Percentiles rank a stretch among this genome's conserved stretches.
Conservation (phyloP, 352 stramenopile species). For the Pythium volutum region DNA sequence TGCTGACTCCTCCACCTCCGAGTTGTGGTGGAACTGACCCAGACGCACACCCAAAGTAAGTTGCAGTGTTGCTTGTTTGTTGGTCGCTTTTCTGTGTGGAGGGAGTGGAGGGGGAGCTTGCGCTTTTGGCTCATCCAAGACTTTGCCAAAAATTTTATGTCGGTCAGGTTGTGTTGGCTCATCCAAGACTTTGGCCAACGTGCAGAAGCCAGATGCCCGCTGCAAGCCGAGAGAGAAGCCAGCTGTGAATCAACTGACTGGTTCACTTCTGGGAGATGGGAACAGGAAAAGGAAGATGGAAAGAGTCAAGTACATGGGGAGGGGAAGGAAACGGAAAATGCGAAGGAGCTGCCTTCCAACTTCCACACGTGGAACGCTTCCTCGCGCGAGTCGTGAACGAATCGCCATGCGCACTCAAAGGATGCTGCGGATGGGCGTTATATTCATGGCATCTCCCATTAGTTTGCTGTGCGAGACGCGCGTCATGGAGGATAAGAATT, state of each 20-base stretch:
- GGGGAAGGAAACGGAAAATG: background rate
- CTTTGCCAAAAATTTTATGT: background rate
- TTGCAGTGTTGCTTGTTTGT: background rate
- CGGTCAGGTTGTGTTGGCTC: background rate
- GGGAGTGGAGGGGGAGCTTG: too few relatives aligned
- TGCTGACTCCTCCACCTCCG: conserved; percentile 2
- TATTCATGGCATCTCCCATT: too few relatives aligned
- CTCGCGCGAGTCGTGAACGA: background rate
- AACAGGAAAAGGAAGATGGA: background rate
- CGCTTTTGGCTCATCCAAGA: too few relatives aligned
- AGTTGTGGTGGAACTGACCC: background rate
- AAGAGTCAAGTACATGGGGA: background rate
- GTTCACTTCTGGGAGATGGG: conserved; percentile 7
- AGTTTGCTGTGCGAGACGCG: too few relatives aligned
- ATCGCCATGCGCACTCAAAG: too few relatives aligned
- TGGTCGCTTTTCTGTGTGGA: too few relatives aligned
- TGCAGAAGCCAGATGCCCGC: conserved; percentile 5
- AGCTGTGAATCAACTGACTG: conserved; percentile 15
- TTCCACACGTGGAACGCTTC: background rate
- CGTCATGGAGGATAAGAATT: too few relatives aligned
- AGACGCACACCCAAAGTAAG: background rate
- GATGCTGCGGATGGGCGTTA: too few relatives aligned
- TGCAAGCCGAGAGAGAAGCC: background rate
- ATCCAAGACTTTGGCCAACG: background rate
- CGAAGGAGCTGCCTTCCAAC: background rate